Base-by-base conservation (phyloP, 805 yeast species). In the Danielia reshetovae region DNA sequence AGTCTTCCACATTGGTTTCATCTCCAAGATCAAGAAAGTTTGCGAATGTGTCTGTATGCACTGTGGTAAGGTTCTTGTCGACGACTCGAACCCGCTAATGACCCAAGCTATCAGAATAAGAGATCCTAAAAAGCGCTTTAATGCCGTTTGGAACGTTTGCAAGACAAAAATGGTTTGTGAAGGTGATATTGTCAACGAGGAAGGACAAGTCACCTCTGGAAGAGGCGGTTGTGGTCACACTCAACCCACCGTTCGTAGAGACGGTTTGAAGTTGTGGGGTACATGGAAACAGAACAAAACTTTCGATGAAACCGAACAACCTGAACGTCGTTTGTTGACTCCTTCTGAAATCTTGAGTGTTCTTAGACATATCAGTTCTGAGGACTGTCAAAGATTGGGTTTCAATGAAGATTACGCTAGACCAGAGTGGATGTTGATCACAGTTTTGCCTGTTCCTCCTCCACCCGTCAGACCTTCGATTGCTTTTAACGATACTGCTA, bases 391-490 rank as follows among this genome's bases (percentile, higher is more conserved):
- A 29, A 79, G 76, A 48, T 59, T 93, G 41, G 99, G 99, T 4
- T 82, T 93, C 64, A 86, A 85, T 55, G 94, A 88, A 57, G 97
- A 93, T 57, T 93, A 86, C 54, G 93, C 99, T 2, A 81, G 98
- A 52, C 99, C 99, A 2, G 99, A 93, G 65, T 93, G 98, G 99
- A 78, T 93, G 80, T 74, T 93, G 41, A 77, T 93, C 48, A 88
- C 97, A 2, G 97, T 93, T n/a, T 71, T 93, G 52, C 98, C 99
- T 1, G 98, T 93, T 13, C 99, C 99, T 28, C 99, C 99, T 33
- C 99, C 99, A 43, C 97, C 97, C 23, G 99, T 93, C 22, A 82
- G 99, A 62, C 99, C 99, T 8, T 85, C 96, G 16, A 93, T 93
- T 67, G 96, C 98, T 2, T 89, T 93, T 54, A 93, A 93, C 49